Evolutionary conservation across 176 grass and related monocot species (phyloP).

Genomic region (Musa troglodytarum): DNA sequence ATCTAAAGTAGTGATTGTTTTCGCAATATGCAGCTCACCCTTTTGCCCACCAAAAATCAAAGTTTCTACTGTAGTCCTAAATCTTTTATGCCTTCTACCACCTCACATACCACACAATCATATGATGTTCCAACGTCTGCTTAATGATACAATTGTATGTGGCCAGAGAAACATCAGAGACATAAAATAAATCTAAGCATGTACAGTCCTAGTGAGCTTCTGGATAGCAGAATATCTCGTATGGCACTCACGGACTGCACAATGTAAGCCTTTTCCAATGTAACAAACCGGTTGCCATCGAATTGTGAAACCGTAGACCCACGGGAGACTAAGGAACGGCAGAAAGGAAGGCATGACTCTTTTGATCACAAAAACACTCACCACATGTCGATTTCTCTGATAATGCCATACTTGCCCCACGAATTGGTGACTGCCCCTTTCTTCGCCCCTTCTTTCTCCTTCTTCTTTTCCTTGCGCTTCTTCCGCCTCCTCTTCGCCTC

Average conservation of each 20-base stretch:
- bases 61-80: background rate
- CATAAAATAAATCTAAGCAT: no score
- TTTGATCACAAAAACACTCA: conserved; percentile 27
- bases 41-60: background rate
- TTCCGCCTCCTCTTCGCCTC: conserved; percentile 13
- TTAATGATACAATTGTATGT: no score
- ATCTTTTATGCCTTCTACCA: background rate
- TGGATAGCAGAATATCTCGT: no score
- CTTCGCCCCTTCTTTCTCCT: conserved; percentile 55
- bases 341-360: background rate
- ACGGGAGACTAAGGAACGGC: background rate
- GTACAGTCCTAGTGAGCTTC: no score
- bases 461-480: conserved; percentile 35
- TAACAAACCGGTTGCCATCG: no score
- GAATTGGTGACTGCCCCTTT: conserved; percentile 72
- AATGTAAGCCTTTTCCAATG: no score
- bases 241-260: no score
- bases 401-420: conserved; percentile 97
- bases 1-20: background rate
- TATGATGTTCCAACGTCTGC: no score
- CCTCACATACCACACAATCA: background rate
- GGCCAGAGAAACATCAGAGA: no score
- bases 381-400: conserved; percentile 91
- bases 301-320: no score
- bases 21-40: background rate